Conservation (phyloP, 192 early-diverging fungal species). For the Coemansia javaensis region DNA sequence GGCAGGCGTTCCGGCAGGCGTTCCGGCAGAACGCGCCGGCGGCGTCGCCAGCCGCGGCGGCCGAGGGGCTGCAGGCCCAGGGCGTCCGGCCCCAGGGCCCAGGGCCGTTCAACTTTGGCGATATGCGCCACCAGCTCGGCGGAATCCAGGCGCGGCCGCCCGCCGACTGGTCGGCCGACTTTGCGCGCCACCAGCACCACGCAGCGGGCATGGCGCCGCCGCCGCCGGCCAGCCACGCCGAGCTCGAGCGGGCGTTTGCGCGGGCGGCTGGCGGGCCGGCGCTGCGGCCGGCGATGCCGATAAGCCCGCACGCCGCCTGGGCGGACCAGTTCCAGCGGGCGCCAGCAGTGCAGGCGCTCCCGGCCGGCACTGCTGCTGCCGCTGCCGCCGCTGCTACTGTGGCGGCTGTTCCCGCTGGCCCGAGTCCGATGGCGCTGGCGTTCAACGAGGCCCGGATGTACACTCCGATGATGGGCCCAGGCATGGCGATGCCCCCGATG, state of each 20-base stretch:
- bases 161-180: slow-evolving; percentile 69
- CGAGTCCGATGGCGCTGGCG: slow-evolving; percentile 51
- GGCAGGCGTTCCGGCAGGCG: slow-evolving; percentile 40
- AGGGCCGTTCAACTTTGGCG: slow-evolving; percentile 63
- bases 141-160: slow-evolving; percentile 34
- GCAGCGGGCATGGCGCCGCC: slow-evolving; percentile 7
- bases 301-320: slow-evolving; percentile 40
- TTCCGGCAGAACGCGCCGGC: slow-evolving; percentile 29
- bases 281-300: slow-evolving; percentile 30
- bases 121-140: slow-evolving; percentile 67
- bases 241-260: slow-evolving; percentile 43
- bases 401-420: slow-evolving; percentile 14
- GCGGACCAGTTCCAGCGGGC: slow-evolving; percentile 50
- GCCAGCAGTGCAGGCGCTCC: slow-evolving; percentile 20
- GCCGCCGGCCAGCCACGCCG: slow-evolving; percentile 25
- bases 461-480: slow-evolving; percentile 35
- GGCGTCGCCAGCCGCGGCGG: slow-evolving; percentile 13
- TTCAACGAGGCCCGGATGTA: slow-evolving; percentile 63
- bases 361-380: slow-evolving; percentile 1
- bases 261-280: slow-evolving; percentile 19
- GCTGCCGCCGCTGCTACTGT: slow-evolving; percentile 8
- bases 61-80: slow-evolving; percentile 25
- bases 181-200: slow-evolving; percentile 62
- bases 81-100: slow-evolving; percentile 8
- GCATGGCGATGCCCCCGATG: slow-evolving; percentile 33